Evolutionary conservation across 495 filamentous ascomycete genomes (phyloP), one percentile per base, ranked within the genome.

Genomic region (Copromyces sp.): DNA sequence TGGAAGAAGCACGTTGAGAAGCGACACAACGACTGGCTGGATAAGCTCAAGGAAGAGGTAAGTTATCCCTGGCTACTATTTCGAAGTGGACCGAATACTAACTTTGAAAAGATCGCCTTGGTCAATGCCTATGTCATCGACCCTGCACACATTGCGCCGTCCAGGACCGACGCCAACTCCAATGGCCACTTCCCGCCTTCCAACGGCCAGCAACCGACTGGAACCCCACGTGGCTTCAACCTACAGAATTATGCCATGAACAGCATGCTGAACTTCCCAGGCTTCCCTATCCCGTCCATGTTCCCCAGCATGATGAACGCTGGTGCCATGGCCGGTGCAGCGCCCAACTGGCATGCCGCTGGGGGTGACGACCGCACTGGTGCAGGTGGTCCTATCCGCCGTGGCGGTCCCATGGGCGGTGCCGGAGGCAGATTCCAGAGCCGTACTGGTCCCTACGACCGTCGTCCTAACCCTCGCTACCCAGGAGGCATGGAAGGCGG

Each of bases 1-100:
- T 99, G 95, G 95, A 90, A 89, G 75, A 99, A 99, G 84, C 95
- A 99, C 76, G 89, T 98, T 24, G 96, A 98, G 80, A 99, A 99
- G 83, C 91, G 97, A 40, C 95, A 99, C 78, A 74, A 86, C 0
- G 95, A 98, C 72, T 99, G 93, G 93, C 87, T 91, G 69, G 90
- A 94, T 14, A 87, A 84, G 70, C 86, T 97, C 78, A 90, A 89
- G 81, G 88, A 89, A 77, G 93, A 97, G 84, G 95, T 97, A 87
- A 86, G 89, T 84, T 9, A 39, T 11, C 17, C 4, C 2, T 42
- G n/a, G 65, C 16, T 71, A 17, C 16, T 71, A 17, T 24, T 65
- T 68, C 24, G 9, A 6, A 37, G 20, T 9, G 20, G 32, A 4
- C 3, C 4, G 41, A 3, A 5, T 16, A 35, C 61, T 44, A 42